Conservation (phyloP, 2,329 filamentous ascomycete genomes). For the Geosmithia putterillii region DNA sequence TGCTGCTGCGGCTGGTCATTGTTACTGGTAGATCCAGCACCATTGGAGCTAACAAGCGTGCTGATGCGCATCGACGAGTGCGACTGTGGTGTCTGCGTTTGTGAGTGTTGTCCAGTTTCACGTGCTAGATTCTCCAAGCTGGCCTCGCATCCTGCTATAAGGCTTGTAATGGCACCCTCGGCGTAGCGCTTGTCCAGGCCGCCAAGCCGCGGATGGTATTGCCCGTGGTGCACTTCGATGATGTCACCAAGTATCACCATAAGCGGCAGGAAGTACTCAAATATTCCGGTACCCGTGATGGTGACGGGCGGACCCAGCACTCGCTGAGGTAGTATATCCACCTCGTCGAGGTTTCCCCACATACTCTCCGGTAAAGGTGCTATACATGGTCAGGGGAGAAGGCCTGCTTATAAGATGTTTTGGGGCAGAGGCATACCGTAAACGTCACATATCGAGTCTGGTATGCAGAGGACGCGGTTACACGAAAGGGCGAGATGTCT, state of each 20-base stretch:
- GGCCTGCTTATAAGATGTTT: no score
- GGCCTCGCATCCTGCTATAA: slow-evolving; percentile 23
- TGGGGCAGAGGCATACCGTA: slow-evolving; percentile 12
- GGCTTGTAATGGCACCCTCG: slow-evolving; percentile 19
- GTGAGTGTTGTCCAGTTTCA: slow-evolving; percentile 5
- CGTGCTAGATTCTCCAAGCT: slow-evolving; percentile 19
- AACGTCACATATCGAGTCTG: slow-evolving; percentile 31
- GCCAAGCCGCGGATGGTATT: slow-evolving; percentile 28
- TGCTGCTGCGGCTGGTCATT: background rate
- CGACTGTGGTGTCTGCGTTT: background rate
- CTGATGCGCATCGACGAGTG: background rate
- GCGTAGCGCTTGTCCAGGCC: slow-evolving; percentile 19
- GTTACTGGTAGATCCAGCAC: background rate
- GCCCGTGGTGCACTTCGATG: slow-evolving; percentile 30
- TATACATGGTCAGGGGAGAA: slow-evolving; percentile 3
- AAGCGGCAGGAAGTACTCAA: slow-evolving; percentile 36
- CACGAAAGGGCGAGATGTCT: slow-evolving; percentile 33
- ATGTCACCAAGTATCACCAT: slow-evolving; percentile 36
- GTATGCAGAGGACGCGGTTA: slow-evolving; percentile 28
- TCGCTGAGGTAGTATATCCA: slow-evolving; percentile 18
- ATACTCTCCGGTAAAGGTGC: slow-evolving; percentile 25
- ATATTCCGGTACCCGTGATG: slow-evolving; percentile 29
- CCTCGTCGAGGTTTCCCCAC: slow-evolving; percentile 25
- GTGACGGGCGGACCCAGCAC: slow-evolving; percentile 23
- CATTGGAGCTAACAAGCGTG: background rate